Base-by-base conservation (phyloP, 176 grass and related monocot genomes). In the Ananas comosus region DNA sequence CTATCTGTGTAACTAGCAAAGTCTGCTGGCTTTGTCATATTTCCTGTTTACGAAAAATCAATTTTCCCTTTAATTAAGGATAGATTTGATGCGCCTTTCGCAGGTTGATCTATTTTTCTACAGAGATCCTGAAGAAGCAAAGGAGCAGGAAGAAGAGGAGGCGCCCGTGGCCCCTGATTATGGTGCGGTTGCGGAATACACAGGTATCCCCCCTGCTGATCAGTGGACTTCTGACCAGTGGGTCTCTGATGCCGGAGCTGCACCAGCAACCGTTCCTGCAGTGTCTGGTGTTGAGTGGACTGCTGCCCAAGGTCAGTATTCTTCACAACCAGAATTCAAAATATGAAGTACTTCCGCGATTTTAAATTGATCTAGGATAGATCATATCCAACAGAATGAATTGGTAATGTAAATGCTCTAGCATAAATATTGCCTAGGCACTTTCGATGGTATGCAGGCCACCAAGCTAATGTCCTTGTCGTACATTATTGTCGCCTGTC, bases 91-190 rank as follows among this genome's bases (percentile, higher is more conserved):
- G 6, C 56, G 59, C 13, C 1, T 78, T 65, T 67, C 67, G 76
- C 72, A 96, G 91, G 91, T 96, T 48, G 91, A 96, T 67, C 52
- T 96, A 58, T 96, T 96, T 56, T 96, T 96, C 80, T 96, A 91
- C 52, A 88, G 91, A 76, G 88, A 96, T 61, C 91, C 91, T 17
- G 91, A 96, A 73, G 91, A 96, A 76, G 85, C 88, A 27, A 96
- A 96, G 85, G 91, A 96, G 22, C 76, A 83, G n/a, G 91, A 96
- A 74, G 90, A 96, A 49, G 91, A 87, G 68, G 88, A 96, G 81
- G 75, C 79, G 71, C 68, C 82, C 53, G 82, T 49, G 1, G 82
- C 82, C 58, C 74, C 86, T 63, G 91, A 96, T 4, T 88, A 79
- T n/a, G 71, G 79, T 16, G 71, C 79, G 33, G 79, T 83, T 64